Percentiles rank a stretch among this genome's conserved stretches.
Conservation (phyloP, 2,329 filamentous ascomycete genomes). For the Rhexocercosporidium sp. region DNA sequence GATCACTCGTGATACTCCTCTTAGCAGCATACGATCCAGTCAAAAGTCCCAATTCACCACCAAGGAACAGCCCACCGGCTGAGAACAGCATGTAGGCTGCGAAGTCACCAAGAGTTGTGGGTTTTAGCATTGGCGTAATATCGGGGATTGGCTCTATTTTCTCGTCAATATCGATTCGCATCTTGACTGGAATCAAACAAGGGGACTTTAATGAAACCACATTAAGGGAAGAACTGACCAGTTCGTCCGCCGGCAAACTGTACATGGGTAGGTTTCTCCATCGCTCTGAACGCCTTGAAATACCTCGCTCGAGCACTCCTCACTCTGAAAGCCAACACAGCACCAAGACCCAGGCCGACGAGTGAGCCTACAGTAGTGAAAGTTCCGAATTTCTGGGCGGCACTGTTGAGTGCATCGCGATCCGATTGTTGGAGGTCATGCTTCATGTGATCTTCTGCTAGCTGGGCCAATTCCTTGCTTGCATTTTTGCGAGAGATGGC, state of each 20-base stretch:
- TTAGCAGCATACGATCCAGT: conserved; percentile 60
- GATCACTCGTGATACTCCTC: conserved; percentile 57
- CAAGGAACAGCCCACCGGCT: conserved; percentile 65
- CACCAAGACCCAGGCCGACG: conserved; percentile 62
- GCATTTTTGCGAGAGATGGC: conserved; percentile 25
- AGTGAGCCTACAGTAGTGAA: conserved; percentile 64
- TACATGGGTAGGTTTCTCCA: conserved; percentile 66
- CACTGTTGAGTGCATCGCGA: conserved; percentile 39
- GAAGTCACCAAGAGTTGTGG: conserved; percentile 62
- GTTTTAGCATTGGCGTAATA: conserved; percentile 60
- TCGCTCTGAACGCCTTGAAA: conserved; percentile 64
- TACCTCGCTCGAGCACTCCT: conserved; percentile 60
- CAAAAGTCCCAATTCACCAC: conserved; percentile 66
- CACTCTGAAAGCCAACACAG: conserved; percentile 62
- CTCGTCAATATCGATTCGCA: background rate
- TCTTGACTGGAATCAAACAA: background rate
- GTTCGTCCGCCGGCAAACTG: conserved; percentile 65
- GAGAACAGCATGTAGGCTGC: conserved; percentile 68
- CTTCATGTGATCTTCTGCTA: conserved; percentile 26
- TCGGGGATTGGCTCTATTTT: conserved; percentile 63
- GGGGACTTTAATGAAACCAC: no score
- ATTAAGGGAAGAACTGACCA: conserved; percentile 46
- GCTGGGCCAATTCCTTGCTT: conserved; percentile 17
- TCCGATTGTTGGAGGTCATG: conserved; percentile 23
- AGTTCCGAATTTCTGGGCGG: conserved; percentile 58